Conservation (phyloP, 805 yeast genomes). For the Metschnikowia matae region DNA sequence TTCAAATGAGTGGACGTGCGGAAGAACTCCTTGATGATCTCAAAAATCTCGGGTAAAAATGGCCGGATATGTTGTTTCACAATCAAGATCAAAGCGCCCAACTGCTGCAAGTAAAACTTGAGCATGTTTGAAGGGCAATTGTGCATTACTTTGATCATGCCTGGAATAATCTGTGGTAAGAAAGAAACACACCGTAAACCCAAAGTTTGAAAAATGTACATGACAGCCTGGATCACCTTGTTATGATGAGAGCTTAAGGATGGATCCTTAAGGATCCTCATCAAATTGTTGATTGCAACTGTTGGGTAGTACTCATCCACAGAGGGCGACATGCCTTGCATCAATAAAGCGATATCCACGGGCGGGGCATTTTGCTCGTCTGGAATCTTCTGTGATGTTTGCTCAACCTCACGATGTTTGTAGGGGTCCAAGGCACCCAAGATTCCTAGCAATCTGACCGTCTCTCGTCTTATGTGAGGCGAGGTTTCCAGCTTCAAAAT, state of each 20-base stretch:
- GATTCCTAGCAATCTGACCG: slow-evolving; percentile 85
- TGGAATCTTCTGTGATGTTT: slow-evolving; percentile 49
- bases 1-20: slow-evolving; percentile 40
- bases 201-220: slow-evolving; percentile 83
- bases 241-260: slow-evolving; percentile 85
- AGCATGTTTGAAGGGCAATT: slow-evolving; percentile 73
- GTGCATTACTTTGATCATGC: slow-evolving; percentile 79
- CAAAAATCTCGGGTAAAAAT: slow-evolving; percentile 69
- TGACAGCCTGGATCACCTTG: slow-evolving; percentile 88
- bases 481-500: slow-evolving; percentile 80
- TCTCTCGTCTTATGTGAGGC: slow-evolving; percentile 72
- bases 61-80: slow-evolving; percentile 91
- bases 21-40: slow-evolving; percentile 72
- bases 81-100: slow-evolving; percentile 71
- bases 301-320: slow-evolving; percentile 93
- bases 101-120: slow-evolving; percentile 85
- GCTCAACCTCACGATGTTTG: slow-evolving; percentile 87
- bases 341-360: slow-evolving; percentile 79
- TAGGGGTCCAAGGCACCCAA: slow-evolving; percentile 97
- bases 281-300: slow-evolving; percentile 80
- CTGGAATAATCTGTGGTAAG: slow-evolving; percentile 82
- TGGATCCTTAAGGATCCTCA: slow-evolving; percentile 80
- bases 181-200: slow-evolving; percentile 90
- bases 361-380: slow-evolving; percentile 86
- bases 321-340: slow-evolving; percentile 93